Base-by-base conservation (phyloP, 73 alveolate genomes). In the Paramecium primaurelia region DNA sequence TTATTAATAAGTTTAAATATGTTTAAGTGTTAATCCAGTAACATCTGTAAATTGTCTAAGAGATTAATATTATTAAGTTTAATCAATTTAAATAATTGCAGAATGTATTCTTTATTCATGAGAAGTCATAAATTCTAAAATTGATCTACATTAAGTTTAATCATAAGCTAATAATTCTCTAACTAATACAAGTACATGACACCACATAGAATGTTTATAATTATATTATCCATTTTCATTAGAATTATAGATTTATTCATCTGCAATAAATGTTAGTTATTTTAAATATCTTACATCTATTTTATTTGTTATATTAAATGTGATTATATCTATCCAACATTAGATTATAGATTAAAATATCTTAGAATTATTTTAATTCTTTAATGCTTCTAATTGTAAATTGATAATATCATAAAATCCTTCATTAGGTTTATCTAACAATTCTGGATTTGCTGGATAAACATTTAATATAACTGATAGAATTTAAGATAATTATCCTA, bases 51-150 rank as follows among this genome's bases (percentile, higher is more conserved):
- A 73, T 73, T 73, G 10, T 1, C 59, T 8, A 14, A 73, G 26
- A 6, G 60, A 37, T 12, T 73, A 73, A 38, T 73, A 73, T 73
- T 73, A 73, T 11, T 20, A 38, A 1, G 64, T 40, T 73, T 73
- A 8, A 73, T 73, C 87, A 37, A 73, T 37, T 38, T 73, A 73
- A 37, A 73, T 37, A 16, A 73, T 73, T 34, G 59, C 58, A 34
- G 87, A 73, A 73, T 37, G 59, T 2, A 73, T 36, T 37, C 87
- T 73, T 40, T 73, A 73, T 73, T 73, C 87, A 73, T 73, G 87
- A 30, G 37, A 16, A 73, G 58, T 37, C 22, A 73, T 1, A 14
- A 73, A 73, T 73, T 73, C 87, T 6, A 73, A 44, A 0, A 73
- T 40, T 34, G 32, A 32, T 37, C 87, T 36, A 34, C 60, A 73